phyloP scores from a whole-genome alignment of 1,139 yeast genomes.

The Kodamaea fungicola region DNA sequence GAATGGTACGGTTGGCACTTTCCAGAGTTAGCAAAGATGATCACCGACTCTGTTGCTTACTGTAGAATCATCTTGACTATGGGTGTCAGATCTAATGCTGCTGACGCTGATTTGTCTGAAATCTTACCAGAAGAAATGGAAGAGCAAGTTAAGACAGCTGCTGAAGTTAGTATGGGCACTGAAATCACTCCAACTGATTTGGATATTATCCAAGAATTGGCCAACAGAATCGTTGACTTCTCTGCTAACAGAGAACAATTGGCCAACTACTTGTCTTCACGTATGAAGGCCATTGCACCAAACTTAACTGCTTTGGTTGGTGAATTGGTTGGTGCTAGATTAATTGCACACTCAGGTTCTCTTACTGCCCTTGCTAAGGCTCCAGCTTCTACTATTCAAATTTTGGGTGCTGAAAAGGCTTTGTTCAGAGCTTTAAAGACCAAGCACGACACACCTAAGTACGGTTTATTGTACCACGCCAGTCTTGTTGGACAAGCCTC shows the following conservation, averaged over 20 bases:
- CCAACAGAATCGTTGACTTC: conserved; percentile 91
- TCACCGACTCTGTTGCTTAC: conserved; percentile 90
- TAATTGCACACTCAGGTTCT: conserved; percentile 97
- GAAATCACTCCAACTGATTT: conserved; percentile 89
- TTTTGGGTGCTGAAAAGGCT: conserved; percentile 99
- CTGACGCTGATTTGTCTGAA: conserved; percentile 85
- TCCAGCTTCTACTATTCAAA: conserved; percentile 98
- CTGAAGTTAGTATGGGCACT: conserved; percentile 98
- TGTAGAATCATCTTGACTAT: conserved; percentile 88
- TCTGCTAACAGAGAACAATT: conserved; percentile 93
- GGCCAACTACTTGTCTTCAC: conserved; percentile 80
- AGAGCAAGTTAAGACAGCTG: conserved; percentile 83
- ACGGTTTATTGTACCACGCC: conserved; percentile 95
- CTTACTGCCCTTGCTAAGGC: conserved; percentile 92
- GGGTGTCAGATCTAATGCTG: conserved; percentile 92
- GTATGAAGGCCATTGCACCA: conserved; percentile 99
- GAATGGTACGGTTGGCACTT: conserved; percentile 99
- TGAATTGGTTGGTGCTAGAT: conserved; percentile 96
- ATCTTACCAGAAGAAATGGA: conserved; percentile 90
- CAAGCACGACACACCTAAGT: conserved; percentile 97
- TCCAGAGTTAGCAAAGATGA: conserved; percentile 98
- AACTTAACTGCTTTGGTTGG: conserved; percentile 94
- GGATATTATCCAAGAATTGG: conserved; percentile 81
- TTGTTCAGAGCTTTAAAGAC: conserved; percentile 97
- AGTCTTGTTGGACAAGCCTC: conserved; percentile 97